A percentile compares a stretch with the other conserved stretches of the same genome.
Conservation (phyloP, 1,284 basidiomycete genomes). For the Ustilago cynodontis region DNA sequence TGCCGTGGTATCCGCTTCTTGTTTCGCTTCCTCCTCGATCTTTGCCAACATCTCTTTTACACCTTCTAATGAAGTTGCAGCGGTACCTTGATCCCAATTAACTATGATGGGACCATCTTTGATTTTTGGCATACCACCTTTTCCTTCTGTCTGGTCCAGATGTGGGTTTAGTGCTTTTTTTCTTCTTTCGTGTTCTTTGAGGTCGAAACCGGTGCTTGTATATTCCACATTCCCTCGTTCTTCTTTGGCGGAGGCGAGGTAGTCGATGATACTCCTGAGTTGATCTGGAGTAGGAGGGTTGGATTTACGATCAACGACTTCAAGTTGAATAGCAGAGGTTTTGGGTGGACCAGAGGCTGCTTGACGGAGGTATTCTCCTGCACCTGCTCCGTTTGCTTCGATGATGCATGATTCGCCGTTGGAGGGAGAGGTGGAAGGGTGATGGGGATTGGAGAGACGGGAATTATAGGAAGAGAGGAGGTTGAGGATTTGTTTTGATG, state of each 20-base stretch:
- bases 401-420: conserved; percentile 33
- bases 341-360: conserved; percentile 27
- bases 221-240: conserved; percentile 13
- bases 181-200: conserved; percentile 22
- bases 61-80: conserved; percentile 33
- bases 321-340: conserved; percentile 22
- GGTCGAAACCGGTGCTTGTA: conserved; percentile 12
- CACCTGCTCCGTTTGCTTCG: conserved; percentile 31
- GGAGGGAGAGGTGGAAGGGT: not conserved
- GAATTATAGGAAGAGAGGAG: conserved; percentile 24
- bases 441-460: conserved; percentile 9
- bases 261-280: conserved; percentile 41
- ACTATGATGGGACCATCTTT: conserved; percentile 48
- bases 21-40: not conserved
- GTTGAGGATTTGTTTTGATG: conserved; percentile 39
- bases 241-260: conserved; percentile 14
- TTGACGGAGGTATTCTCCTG: conserved; percentile 28
- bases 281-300: conserved; percentile 47
- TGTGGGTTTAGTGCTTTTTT: conserved; percentile 14
- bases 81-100: conserved; percentile 46
- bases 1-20: not conserved
- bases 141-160: not conserved
- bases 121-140: conserved; percentile 32
- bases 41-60: conserved; percentile 34
- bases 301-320: conserved; percentile 32